Conservation (phyloP, 192 early-diverging fungal species). For the Phycomyces nitens region DNA sequence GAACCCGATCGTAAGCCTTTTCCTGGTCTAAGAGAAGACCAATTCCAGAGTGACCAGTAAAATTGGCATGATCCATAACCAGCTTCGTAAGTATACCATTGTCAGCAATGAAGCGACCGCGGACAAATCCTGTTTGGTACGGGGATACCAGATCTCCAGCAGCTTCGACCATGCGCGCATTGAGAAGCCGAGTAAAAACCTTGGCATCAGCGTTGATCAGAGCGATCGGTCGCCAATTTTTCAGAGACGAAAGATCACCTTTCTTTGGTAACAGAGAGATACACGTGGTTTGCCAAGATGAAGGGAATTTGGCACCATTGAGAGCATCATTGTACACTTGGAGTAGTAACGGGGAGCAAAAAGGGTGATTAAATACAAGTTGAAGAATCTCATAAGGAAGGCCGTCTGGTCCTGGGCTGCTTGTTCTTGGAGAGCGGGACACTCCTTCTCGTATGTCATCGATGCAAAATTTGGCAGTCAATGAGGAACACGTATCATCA, state of each 20-base stretch:
- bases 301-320: not conserved
- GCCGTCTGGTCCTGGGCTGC: slow-evolving; percentile 16
- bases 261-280: slow-evolving; percentile 32
- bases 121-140: slow-evolving; percentile 19
- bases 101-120: slow-evolving; percentile 18
- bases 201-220: slow-evolving; percentile 28
- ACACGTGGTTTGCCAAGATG: slow-evolving; percentile 3
- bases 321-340: slow-evolving; percentile 5
- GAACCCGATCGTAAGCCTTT: slow-evolving; percentile 30
- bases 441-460: slow-evolving; percentile 7
- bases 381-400: slow-evolving; percentile 9
- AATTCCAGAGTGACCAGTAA: not conserved
- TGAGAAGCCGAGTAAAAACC: slow-evolving; percentile 7
- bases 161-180: not conserved
- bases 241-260: slow-evolving; percentile 15
- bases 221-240: slow-evolving; percentile 22
- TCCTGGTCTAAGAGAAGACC: slow-evolving; percentile 28
- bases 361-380: not conserved
- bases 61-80: not conserved
- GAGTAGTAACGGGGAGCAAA: not conserved
- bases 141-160: slow-evolving; percentile 9
- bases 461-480: not conserved
- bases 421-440: not conserved
- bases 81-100: slow-evolving; percentile 13
- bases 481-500: not conserved